Conservation (phyloP, 2,329 filamentous ascomycete genomes). For the Ophiocordyceps sinensis region DNA sequence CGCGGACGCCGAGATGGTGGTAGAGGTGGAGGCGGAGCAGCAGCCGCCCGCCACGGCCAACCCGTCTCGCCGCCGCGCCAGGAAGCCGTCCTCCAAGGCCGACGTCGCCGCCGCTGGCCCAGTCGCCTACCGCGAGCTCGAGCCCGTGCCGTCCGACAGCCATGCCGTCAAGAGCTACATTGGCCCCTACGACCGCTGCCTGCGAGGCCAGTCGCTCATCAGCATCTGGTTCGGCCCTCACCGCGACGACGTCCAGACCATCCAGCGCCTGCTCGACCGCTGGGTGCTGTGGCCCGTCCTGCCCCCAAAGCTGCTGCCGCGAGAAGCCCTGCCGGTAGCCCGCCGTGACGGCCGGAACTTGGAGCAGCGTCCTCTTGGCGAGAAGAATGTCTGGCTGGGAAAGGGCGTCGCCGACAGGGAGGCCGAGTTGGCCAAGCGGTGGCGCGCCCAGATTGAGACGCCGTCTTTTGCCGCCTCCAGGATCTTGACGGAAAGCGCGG, state of each 20-base stretch:
- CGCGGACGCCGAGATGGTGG: too few relatives aligned
- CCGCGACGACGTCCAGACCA: slow-evolving; percentile 17
- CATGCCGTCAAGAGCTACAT: slow-evolving; percentile 18
- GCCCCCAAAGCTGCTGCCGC: slow-evolving; percentile 14
- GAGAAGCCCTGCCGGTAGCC: neutral
- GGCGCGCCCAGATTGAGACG: slow-evolving; percentile 11
- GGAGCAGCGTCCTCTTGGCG: too few relatives aligned
- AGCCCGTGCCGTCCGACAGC: slow-evolving; percentile 17
- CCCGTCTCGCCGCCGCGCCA: neutral
- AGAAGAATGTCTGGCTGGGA: neutral
- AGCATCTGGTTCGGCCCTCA: slow-evolving; percentile 28
- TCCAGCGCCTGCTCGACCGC: slow-evolving; percentile 23
- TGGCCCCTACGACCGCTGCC: slow-evolving; percentile 19
- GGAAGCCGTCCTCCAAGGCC: neutral
- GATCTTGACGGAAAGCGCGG: slow-evolving; percentile 12
- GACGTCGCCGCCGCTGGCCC: neutral
- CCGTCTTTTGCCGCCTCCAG: slow-evolving; percentile 1
- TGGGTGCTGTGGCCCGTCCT: slow-evolving; percentile 26
- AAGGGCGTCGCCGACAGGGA: slow-evolving; percentile 17
- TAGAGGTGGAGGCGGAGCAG: too few relatives aligned
- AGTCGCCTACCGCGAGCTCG: slow-evolving; percentile 11
- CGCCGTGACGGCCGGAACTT: too few relatives aligned
- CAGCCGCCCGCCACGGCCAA: too few relatives aligned
- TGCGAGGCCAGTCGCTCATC: slow-evolving; percentile 18
- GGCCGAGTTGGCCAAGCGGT: slow-evolving; percentile 15